These are phyloP conservation scores for Candida incommunis DNA, from an alignment of 805 yeast genomes.

Conservation along the genomic window DNA sequence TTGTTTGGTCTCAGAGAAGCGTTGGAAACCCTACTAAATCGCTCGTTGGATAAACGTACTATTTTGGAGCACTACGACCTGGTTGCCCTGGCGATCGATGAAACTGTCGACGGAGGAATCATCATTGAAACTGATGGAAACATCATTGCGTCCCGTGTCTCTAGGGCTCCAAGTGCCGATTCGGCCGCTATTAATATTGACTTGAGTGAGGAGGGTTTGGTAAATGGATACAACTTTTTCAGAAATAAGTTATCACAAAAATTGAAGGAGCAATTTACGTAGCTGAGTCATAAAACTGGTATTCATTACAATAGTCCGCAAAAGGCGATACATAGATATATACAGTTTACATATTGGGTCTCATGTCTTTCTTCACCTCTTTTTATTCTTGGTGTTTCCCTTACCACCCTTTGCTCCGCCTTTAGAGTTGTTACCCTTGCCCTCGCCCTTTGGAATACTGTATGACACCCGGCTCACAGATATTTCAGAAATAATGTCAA, in stretches of 20 bases:
- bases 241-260: conserved; percentile 51
- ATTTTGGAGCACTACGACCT: conserved; percentile 74
- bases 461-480: background rate
- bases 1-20: conserved; percentile 71
- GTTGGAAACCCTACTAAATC: conserved; percentile 55
- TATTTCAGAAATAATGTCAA: background rate
- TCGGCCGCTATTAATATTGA: conserved; percentile 26
- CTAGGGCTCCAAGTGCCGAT: conserved; percentile 72
- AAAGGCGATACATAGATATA: too few species aligned
- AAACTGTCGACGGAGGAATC: conserved; percentile 86
- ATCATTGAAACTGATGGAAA: conserved; percentile 81
- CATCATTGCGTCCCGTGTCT: conserved; percentile 77
- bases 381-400: background rate
- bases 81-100: conserved; percentile 78
- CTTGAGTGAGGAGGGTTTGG: conserved; percentile 32
- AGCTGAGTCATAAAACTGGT: background rate
- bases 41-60: conserved; percentile 61
- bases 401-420: background rate
- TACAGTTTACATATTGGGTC: too few species aligned
- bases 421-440: background rate
- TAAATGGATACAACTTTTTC: conserved; percentile 81
- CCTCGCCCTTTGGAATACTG: background rate
- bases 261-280: conserved; percentile 26
- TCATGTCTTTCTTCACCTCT: too few species aligned
- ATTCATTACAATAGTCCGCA: too few species aligned